A percentile compares a stretch with the other conserved stretches of the same genome.
These are phyloP conservation scores for Citrullus mucosospermus DNA, from an alignment of 306 rosid genomes.

Conservation along the genomic window DNA sequence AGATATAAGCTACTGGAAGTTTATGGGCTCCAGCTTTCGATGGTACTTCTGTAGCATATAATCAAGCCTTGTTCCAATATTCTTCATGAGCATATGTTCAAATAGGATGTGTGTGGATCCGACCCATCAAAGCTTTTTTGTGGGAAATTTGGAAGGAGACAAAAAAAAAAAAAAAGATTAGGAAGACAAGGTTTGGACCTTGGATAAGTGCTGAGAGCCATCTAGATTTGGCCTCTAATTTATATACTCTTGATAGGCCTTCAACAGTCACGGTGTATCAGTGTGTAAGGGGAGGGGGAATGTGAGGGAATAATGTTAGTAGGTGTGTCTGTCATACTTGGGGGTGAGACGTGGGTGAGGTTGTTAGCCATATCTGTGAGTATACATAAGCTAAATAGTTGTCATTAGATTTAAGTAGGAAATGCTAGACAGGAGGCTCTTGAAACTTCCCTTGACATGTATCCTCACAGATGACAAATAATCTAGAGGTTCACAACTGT, in stretches of 20 bases:
- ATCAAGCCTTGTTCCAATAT: neutral
- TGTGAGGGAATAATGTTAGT: neutral
- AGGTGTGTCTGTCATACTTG: neutral
- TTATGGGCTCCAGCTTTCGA: neutral
- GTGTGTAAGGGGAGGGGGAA: neutral
- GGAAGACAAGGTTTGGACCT: neutral
- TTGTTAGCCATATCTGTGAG: neutral
- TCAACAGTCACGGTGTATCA: neutral
- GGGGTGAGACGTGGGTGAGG: neutral
- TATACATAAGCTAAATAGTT: neutral
- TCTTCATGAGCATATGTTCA: neutral
- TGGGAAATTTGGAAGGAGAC: neutral
- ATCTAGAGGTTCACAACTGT: neutral
- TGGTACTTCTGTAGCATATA: neutral
- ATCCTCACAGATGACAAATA: neutral
- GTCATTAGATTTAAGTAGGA: neutral
- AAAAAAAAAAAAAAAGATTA: neutral
- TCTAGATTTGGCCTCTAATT: neutral
- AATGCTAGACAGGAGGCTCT: neutral
- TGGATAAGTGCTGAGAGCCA: neutral
- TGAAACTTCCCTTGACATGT: neutral
- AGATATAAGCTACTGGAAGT: neutral
- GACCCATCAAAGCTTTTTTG: neutral
- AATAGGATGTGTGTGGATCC: neutral
- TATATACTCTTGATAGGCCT: neutral